These are phyloP conservation scores for Tetragonia tetragonoides DNA, from an alignment of 148 eudicot species.

Conservation along the genomic window DNA sequence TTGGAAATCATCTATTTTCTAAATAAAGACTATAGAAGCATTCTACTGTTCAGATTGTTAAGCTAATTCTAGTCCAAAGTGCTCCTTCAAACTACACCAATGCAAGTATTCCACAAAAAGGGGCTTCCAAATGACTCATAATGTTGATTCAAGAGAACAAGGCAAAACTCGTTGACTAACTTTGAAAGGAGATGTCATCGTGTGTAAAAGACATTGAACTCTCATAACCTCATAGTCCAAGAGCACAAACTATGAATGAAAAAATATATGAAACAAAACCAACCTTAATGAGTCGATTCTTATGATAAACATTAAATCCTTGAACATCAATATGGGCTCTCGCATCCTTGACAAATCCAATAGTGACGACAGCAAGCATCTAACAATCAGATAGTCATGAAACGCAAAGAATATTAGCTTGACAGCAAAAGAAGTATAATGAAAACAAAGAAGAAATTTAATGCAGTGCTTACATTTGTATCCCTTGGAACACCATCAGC, in stretches of 20 bases:
- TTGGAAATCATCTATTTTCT: background rate
- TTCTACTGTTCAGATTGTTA: background rate
- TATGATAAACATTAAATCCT: conserved; percentile 97
- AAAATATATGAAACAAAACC: conserved; percentile 12
- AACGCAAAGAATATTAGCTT: conserved; percentile 7
- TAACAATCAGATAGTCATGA: conserved; percentile 27
- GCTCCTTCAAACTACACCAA: background rate
- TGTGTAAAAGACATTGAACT: background rate
- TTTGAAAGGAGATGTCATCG: background rate
- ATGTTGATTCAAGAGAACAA: background rate
- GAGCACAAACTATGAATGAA: background rate
- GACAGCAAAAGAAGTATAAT: background rate
- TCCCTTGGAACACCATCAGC: conserved; percentile 56
- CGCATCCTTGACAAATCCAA: conserved; percentile 98
- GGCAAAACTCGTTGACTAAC: background rate
- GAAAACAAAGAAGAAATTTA: conserved; percentile 4
- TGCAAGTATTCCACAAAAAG: background rate
- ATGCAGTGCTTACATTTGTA: conserved; percentile 48
- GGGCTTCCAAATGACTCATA: background rate
- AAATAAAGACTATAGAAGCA: background rate
- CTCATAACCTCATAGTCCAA: background rate
- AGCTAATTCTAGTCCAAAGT: background rate
- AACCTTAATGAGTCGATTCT: conserved; percentile 95
- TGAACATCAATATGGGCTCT: conserved; percentile 84
- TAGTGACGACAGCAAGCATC: conserved; percentile 78